These are phyloP conservation scores for Crithidia expoeki DNA, from an alignment of 208 protist genomes.

Conservation along the genomic window DNA sequence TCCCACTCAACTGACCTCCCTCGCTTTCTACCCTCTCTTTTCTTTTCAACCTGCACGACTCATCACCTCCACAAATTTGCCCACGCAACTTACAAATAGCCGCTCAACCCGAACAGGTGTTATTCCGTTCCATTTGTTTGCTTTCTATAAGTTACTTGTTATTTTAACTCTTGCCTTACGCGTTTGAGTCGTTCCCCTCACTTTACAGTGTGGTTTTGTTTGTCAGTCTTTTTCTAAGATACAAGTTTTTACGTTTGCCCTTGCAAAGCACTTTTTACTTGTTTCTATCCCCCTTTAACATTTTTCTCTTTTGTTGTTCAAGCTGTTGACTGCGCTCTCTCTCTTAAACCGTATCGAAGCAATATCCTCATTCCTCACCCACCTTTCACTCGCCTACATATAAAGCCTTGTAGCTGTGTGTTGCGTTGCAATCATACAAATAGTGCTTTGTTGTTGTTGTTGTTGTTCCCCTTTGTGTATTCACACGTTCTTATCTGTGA, in stretches of 20 bases:
- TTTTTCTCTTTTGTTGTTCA: not conserved
- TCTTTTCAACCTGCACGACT: not conserved
- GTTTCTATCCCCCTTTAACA: not conserved
- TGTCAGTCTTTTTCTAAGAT: not conserved
- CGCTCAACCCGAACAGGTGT: conserved; percentile 6
- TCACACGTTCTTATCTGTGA: not conserved
- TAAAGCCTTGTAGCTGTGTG: not conserved
- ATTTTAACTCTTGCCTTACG: too few relatives aligned
- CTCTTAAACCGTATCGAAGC: conserved; percentile 1
- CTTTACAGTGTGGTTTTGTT: not conserved
- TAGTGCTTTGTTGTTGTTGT: not conserved
- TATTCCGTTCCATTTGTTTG: not conserved
- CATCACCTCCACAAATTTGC: too few relatives aligned
- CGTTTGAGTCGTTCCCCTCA: too few relatives aligned
- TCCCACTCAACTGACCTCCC: not conserved
- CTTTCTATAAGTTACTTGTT: too few relatives aligned
- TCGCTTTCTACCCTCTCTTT: not conserved
- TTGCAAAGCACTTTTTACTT: not conserved
- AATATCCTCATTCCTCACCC: not conserved
- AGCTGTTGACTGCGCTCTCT: not conserved
- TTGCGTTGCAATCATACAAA: not conserved
- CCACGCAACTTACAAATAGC: not conserved
- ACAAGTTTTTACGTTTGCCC: too few relatives aligned
- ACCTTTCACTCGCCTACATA: not conserved
- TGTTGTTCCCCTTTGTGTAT: not conserved